A percentile compares a stretch with the other conserved stretches of the same genome.
Evolutionary conservation across 2,329 filamentous ascomycete genomes (phyloP).

Genomic region (Phyllosticta ampelicida): DNA sequence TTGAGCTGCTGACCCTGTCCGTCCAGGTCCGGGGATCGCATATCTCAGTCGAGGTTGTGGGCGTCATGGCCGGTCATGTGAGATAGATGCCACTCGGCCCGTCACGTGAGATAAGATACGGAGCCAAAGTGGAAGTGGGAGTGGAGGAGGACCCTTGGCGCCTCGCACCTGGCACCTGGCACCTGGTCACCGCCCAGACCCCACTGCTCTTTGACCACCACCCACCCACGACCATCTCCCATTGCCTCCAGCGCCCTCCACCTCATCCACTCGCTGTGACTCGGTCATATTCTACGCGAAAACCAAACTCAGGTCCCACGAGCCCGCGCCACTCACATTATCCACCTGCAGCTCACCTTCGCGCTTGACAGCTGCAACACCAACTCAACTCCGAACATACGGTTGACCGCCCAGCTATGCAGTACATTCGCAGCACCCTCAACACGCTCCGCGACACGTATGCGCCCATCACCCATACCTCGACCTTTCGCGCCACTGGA

Average conservation of each 20-base stretch:
- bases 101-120: not conserved
- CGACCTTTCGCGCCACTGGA: slow-evolving; percentile 85
- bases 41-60: not conserved
- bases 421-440: slow-evolving; percentile 78
- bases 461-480: slow-evolving; percentile 78
- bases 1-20: slow-evolving; percentile 1
- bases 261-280: slow-evolving; percentile 3
- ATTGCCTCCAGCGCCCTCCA: slow-evolving; percentile 8
- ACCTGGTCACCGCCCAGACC: not conserved
- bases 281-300: not conserved
- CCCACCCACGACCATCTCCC: not conserved
- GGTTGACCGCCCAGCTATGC: slow-evolving; percentile 46
- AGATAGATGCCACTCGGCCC: not conserved
- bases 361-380: not conserved
- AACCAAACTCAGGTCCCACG: not conserved
- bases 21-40: not conserved
- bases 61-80: not conserved
- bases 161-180: no score
- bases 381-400: not conserved
- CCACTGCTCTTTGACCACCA: not conserved
- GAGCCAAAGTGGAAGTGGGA: not conserved
- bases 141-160: no score
- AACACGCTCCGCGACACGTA: slow-evolving; percentile 87
- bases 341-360: not conserved
- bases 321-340: not conserved